Base-by-base conservation (phyloP, 1,284 basidiomycete species). In the Austropuccinia psidii region DNA sequence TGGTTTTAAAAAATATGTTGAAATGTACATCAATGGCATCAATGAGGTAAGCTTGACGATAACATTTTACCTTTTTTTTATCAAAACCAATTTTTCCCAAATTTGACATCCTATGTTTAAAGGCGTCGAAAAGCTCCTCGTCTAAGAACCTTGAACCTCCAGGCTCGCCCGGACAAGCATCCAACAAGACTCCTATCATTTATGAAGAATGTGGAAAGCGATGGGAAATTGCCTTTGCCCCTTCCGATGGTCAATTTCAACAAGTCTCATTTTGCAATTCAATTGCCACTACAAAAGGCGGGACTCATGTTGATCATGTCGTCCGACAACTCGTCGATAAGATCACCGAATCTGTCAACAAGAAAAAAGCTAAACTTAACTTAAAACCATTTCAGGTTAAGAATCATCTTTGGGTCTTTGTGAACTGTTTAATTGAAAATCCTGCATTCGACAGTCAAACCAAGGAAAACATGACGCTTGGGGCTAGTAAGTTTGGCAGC, bases 401-500 rank as follows among this genome's bases (percentile, higher is more conserved):
- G 84, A 94, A 90, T 80, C 94, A 99, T 80, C 93, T 98, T 87
- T 96, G 93, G 93, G 86, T 99, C 75, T 99, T 98, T 80, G 90
- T 99, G 80, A 98, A 98, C 79, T 88, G 91, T 27, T 85, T 97
- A 76, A 90, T 98, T 76, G 94, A 97, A 83, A 99, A 99, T 80
- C 95, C 96, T 9, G 92, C 94, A 0, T 99, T 99, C 82, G 95
- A 99, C 85, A 94, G 93, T 83, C 96, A 99, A 82, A 98, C 96
- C 58, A 99, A 99, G 84, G 96, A 99, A 82, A 91, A 89, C 8
- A 83, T 98, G 77, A 98, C 94, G 1, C 84, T 98, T 58, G 89
- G 90, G 29, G 84, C 88, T 47, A 89, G 88, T 60, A 95, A 96
- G 80, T 99, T 98, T 80, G 86, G 86, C 1, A 92, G 91, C 61